phyloP scores from a whole-genome alignment of 108 stramenopile species.

The Cylindrotheca closterium region DNA sequence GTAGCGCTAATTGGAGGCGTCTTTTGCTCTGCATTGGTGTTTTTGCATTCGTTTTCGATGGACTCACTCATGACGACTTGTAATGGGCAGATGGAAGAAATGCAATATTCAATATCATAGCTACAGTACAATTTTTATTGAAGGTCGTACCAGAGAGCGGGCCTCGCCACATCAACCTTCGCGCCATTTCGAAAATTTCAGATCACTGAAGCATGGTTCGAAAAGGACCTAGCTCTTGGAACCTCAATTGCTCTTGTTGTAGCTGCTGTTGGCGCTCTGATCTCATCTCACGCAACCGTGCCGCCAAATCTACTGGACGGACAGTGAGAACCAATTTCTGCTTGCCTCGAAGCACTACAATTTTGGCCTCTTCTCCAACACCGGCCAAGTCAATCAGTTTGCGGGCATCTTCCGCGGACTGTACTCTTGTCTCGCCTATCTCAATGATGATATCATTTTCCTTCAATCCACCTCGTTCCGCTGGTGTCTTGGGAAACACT shows the following conservation, averaged over 20 bases:
- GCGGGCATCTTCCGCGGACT: constrained; percentile 72
- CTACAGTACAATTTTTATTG: too few relatives aligned
- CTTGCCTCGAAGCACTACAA: constrained; percentile 61
- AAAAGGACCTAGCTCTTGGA: constrained; percentile 38
- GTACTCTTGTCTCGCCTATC: constrained; percentile 63
- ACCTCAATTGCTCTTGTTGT: constrained; percentile 37
- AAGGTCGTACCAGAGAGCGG: too few relatives aligned
- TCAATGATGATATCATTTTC: constrained; percentile 71
- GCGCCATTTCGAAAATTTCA: too few relatives aligned
- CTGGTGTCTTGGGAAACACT: constrained; percentile 77
- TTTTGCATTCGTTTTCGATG: constrained; percentile 56
- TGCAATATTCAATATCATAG: too few relatives aligned
- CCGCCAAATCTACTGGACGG: constrained; percentile 72
- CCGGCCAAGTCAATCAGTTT: constrained; percentile 69
- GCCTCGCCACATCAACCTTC: too few relatives aligned
- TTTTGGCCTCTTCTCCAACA: constrained; percentile 49
- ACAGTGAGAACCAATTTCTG: constrained; percentile 47
- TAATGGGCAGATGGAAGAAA: too few relatives aligned
- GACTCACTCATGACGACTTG: too few relatives aligned
- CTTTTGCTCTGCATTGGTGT: too few relatives aligned
- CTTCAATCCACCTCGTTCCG: constrained; percentile 63
- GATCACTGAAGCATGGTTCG: constrained; percentile 5
- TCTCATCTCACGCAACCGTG: constrained; percentile 56
- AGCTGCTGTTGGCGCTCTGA: constrained; percentile 49
- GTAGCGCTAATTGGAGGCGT: too few relatives aligned